Conservation (phyloP, 805 yeast genomes). For the Candida golubevii region DNA sequence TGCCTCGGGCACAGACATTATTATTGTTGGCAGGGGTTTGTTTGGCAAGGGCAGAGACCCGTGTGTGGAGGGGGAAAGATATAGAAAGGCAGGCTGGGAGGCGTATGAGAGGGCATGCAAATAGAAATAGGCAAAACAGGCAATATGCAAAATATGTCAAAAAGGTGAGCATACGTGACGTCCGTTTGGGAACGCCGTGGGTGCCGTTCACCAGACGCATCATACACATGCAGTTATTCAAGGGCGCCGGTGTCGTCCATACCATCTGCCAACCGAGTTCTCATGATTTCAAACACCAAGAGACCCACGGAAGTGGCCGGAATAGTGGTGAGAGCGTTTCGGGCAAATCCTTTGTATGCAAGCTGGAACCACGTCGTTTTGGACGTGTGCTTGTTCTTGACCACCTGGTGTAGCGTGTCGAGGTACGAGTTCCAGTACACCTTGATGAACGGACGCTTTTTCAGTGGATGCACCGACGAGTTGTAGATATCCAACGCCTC, state of each 20-base stretch:
- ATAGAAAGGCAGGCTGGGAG: constrained; percentile 91
- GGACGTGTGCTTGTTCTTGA: constrained; percentile 51
- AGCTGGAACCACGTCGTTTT: constrained; percentile 56
- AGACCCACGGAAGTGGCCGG: constrained; percentile 90
- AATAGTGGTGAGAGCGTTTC: constrained; percentile 67
- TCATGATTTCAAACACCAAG: constrained; percentile 75
- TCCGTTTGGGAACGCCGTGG: no score
- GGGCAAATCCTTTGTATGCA: constrained; percentile 73
- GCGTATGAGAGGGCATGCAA: constrained; percentile 54
- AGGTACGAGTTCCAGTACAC: constrained; percentile 71
- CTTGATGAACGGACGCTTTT: constrained; percentile 34
- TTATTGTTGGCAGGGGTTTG: constrained; percentile 97
- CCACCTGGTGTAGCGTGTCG: constrained; percentile 65
- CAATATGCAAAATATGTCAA: background rate
- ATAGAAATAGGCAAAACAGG: no score
- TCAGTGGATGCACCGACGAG: constrained; percentile 19
- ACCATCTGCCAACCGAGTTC: constrained; percentile 41
- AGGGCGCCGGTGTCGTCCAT: constrained; percentile 21
- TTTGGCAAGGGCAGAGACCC: constrained; percentile 95
- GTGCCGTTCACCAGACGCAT: no score
- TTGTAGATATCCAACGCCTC: constrained; percentile 73
- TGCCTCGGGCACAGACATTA: constrained; percentile 83
- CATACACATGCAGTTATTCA: constrained; percentile 2
- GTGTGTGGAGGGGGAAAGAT: constrained; percentile 77
- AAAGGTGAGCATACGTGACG: background rate